phyloP scores from a whole-genome alignment of 805 yeast genomes.

The Zygotorulaspora florentina region DNA sequence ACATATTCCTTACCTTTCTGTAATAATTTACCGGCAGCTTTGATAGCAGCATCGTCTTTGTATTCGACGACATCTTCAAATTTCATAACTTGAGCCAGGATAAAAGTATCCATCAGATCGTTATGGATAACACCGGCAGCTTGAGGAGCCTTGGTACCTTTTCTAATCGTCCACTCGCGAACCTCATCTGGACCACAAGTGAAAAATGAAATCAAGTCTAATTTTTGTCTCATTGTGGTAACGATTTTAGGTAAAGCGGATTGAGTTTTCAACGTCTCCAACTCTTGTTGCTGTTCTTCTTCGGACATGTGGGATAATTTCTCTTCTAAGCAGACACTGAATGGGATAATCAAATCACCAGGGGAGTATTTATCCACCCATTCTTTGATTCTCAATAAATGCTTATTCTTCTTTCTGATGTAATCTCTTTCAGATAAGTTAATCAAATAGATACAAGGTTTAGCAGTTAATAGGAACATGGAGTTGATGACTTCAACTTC shows the following conservation, averaged over 20 bases:
- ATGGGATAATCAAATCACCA: slow-evolving; percentile 87
- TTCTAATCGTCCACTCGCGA: slow-evolving; percentile 96
- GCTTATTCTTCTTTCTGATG: slow-evolving; percentile 84
- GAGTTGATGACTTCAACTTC: slow-evolving; percentile 88
- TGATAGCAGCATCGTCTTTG: slow-evolving; percentile 77
- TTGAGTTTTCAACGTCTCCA: slow-evolving; percentile 64
- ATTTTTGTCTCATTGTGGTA: slow-evolving; percentile 77
- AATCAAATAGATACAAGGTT: slow-evolving; percentile 88
- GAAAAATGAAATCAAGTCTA: slow-evolving; percentile 87
- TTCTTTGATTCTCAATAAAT: slow-evolving; percentile 70
- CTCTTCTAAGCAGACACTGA: slow-evolving; percentile 90
- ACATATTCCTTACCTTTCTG: slow-evolving; percentile 93
- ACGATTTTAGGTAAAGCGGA: slow-evolving; percentile 86
- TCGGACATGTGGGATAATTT: slow-evolving; percentile 83
- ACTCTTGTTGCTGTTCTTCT: slow-evolving; percentile 73
- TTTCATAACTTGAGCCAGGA: slow-evolving; percentile 88
- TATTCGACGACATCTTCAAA: slow-evolving; percentile 71
- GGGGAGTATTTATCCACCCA: slow-evolving; percentile 74
- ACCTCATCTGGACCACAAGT: slow-evolving; percentile 96
- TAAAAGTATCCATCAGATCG: slow-evolving; percentile 91
- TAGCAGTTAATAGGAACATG: slow-evolving; percentile 87
- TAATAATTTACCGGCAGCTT: slow-evolving; percentile 82
- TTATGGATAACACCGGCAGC: slow-evolving; percentile 98
- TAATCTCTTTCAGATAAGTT: slow-evolving; percentile 88
- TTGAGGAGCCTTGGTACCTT: slow-evolving; percentile 92